Conservation (phyloP, 225 moss, liverwort and hornwort species). For the Bryum argenteum region DNA sequence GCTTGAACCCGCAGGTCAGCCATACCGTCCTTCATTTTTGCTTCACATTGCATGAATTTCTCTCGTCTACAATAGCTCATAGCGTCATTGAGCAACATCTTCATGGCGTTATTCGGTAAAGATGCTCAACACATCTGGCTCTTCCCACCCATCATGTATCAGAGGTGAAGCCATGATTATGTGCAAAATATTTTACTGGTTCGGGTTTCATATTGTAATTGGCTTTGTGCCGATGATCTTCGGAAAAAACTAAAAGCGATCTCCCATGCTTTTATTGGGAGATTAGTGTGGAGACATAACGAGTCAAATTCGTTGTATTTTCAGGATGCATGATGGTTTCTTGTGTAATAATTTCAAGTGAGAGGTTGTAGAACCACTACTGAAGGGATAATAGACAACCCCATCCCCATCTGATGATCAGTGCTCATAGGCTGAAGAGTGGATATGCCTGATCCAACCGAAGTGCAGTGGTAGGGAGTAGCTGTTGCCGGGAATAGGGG, state of each 20-base stretch:
- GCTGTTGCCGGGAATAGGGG: background rate
- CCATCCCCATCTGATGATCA: background rate
- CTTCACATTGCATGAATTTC: constrained; percentile 1
- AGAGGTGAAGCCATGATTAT: too few relatives aligned
- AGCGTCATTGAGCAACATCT: too few relatives aligned
- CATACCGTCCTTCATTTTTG: background rate
- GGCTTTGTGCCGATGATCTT: background rate
- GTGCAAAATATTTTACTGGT: too few relatives aligned
- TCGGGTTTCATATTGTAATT: too few relatives aligned
- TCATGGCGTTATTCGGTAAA: too few relatives aligned
- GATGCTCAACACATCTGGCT: too few relatives aligned
- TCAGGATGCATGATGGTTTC: background rate
- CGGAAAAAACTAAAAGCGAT: too few relatives aligned
- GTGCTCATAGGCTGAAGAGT: background rate
- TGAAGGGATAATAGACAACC: background rate
- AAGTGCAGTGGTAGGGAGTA: background rate
- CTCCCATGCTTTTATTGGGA: background rate
- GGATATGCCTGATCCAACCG: background rate
- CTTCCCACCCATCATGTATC: too few relatives aligned
- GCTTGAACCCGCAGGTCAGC: constrained; percentile 92
- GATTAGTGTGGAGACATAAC: background rate
- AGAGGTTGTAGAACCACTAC: background rate
- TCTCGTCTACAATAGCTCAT: background rate
- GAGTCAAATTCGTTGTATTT: background rate
- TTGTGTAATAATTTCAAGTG: background rate